Evolutionary conservation across 129 eudicot species (phyloP), one percentile per base, ranked within the genome.

Genomic region (Tagetes patula): DNA sequence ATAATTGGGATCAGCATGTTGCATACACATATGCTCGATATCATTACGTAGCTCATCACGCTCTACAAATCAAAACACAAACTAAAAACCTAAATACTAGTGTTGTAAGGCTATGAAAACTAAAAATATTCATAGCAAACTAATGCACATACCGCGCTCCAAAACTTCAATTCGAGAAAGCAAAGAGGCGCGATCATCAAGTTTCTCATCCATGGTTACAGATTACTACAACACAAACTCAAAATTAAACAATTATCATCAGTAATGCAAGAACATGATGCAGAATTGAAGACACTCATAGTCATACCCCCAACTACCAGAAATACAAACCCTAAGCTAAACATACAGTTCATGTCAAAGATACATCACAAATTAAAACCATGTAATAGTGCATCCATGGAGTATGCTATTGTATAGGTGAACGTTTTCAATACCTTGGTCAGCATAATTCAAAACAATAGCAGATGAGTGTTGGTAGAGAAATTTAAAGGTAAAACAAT

Each of bases 1-100:
- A 78, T 94, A 88, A 78, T 86, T 84, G 70, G 97, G 89, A 75
- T 96, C 97, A 70, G 91, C 86, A 69, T 90, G 87, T 84, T 94
- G 97, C 88, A 90, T 90, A 78, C 99, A 94, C 69, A 94, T 67
- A 49, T 94, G 97, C 72, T 94, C 99, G 59, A 94, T 83, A 83
- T 94, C 99, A 71, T 85, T 90, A 10, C 86, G 97, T 72, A 94
- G 77, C 45, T 88, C 93, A 82, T 84, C 87, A 63, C 99, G 91
- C 85, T 94, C 99, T 94, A 75, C 85, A 68, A 52, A 67, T 56
- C 50, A 59, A 75, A 52, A 61, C 8, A 27, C 13, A 71, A 8
- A 27, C 10, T 12, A 70, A 33, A 62, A 61, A 58, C 69, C 43
- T 56, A 61, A 39, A 50, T 8, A 2, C 12, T 55, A 27, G 8